A percentile compares a stretch with the other conserved stretches of the same genome.
Conservation (phyloP, 2,329 filamentous ascomycete genomes). For the Ophiostoma montium region DNA sequence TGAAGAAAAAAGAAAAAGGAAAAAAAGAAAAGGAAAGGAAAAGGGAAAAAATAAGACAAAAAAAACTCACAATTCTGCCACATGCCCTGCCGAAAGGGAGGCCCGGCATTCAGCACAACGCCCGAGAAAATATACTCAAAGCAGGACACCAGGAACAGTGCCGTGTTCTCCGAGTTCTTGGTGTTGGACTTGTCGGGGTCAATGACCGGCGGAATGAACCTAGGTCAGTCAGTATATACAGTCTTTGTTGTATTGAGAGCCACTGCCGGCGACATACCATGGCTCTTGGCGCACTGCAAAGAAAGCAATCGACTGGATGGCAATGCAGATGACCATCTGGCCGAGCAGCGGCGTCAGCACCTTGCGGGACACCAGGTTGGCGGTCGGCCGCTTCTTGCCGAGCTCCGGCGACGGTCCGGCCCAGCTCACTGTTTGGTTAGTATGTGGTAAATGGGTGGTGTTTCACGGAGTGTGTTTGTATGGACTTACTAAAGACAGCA, state of each 20-base stretch:
- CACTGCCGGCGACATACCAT: slow-evolving; percentile 29
- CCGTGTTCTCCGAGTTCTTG: slow-evolving; percentile 85
- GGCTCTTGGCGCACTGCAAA: slow-evolving; percentile 60
- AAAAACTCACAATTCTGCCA: slow-evolving; percentile 55
- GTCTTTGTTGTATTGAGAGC: no score
- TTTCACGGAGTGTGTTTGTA: not conserved
- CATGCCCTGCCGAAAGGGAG: slow-evolving; percentile 74
- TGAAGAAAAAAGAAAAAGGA: slow-evolving; percentile 7
- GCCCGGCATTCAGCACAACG: slow-evolving; percentile 79
- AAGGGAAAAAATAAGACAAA: not conserved
- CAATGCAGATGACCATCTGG: slow-evolving; percentile 69
- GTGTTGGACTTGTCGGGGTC: slow-evolving; percentile 71
- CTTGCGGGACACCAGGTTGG: slow-evolving; percentile 83
- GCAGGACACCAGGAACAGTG: slow-evolving; percentile 77
- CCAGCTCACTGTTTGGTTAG: slow-evolving; percentile 56
- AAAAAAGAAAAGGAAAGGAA: not conserved
- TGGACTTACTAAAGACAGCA: slow-evolving; percentile 58
- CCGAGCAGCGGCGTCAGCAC: slow-evolving; percentile 80
- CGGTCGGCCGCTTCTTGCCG: slow-evolving; percentile 74
- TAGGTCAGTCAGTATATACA: no score
- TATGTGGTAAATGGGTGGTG: slow-evolving; percentile 20
- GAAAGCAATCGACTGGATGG: slow-evolving; percentile 63
- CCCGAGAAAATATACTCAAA: slow-evolving; percentile 92
- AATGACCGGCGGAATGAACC: slow-evolving; percentile 67
- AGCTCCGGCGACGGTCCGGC: slow-evolving; percentile 67